phyloP scores from a whole-genome alignment of 345 rosid genomes.

The Gossypium bickii region DNA sequence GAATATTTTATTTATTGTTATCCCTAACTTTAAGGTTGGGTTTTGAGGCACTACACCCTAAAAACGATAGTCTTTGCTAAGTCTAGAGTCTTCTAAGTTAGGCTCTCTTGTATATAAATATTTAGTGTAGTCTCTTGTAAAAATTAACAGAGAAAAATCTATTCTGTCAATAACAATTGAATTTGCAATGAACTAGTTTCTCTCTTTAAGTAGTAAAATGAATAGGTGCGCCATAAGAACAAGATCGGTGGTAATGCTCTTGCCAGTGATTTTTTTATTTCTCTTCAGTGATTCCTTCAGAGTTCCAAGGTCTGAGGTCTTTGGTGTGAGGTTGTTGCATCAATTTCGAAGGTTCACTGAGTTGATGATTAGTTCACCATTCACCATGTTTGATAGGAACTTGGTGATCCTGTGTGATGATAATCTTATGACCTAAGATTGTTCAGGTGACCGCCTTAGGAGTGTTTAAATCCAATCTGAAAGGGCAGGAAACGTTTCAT shows the following conservation, averaged over 20 bases:
- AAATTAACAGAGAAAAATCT: too few species aligned
- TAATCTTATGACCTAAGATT: not conserved
- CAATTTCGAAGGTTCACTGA: not conserved
- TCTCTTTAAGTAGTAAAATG: constrained; percentile 1
- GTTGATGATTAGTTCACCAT: not conserved
- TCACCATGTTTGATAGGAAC: not conserved
- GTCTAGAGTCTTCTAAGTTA: too few species aligned
- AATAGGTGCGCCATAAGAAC: not conserved
- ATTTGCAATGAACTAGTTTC: not conserved
- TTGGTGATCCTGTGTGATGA: not conserved
- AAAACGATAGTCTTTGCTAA: too few species aligned
- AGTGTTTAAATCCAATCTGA: not conserved
- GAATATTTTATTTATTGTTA: too few species aligned
- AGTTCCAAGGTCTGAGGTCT: not conserved
- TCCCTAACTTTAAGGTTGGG: too few species aligned
- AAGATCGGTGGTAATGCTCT: not conserved
- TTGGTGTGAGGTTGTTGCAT: not conserved
- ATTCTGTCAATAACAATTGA: too few species aligned
- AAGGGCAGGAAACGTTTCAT: not conserved
- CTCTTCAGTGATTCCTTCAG: not conserved
- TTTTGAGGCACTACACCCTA: too few species aligned
- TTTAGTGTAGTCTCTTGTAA: too few species aligned
- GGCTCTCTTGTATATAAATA: too few species aligned
- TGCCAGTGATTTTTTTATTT: not conserved
- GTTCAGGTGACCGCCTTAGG: not conserved